Conservation (phyloP, 768 basidiomycete species). For the Coprinopsis cinerea region DNA sequence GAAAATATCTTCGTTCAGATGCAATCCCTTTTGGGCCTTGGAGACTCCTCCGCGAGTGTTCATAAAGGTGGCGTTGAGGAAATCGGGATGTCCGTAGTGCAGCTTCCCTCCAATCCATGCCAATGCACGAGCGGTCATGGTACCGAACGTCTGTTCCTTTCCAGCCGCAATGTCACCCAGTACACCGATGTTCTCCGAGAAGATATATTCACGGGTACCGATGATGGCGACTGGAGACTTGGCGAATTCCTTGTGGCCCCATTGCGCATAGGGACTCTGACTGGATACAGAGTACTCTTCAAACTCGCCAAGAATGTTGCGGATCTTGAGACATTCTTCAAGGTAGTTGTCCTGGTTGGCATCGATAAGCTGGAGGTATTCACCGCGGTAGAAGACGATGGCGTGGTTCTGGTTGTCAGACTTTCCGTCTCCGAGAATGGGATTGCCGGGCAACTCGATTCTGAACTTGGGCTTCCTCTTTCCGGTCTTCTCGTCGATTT, state of each 20-base stretch:
- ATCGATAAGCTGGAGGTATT: slow-evolving; percentile 98
- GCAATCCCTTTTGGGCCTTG: slow-evolving; percentile 97
- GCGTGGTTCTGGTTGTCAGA: slow-evolving; percentile 99
- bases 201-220: slow-evolving; percentile 98
- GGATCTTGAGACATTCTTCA: slow-evolving; percentile 98
- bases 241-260: slow-evolving; percentile 90
- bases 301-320: slow-evolving; percentile 95
- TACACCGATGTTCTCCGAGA: slow-evolving; percentile 99
- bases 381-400: slow-evolving; percentile 97
- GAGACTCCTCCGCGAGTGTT: slow-evolving; percentile 97
- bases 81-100: slow-evolving; percentile 99
- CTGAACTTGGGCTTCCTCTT: slow-evolving; percentile 96
- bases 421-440: slow-evolving; percentile 98
- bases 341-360: slow-evolving; percentile 99
- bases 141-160: slow-evolving; percentile 99
- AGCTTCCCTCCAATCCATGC: slow-evolving; percentile 98
- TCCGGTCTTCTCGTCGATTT: slow-evolving; percentile 82
- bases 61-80: slow-evolving; percentile 98
- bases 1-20: slow-evolving; percentile 99
- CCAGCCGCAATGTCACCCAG: slow-evolving; percentile 98
- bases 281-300: slow-evolving; percentile 89
- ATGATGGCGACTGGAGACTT: slow-evolving; percentile 94
- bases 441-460: slow-evolving; percentile 95
- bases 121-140: slow-evolving; percentile 89
- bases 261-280: slow-evolving; percentile 94